These are phyloP conservation scores for Hordeum marinum DNA, from an alignment of 176 grass and related monocot genomes.

Conservation along the genomic window DNA sequence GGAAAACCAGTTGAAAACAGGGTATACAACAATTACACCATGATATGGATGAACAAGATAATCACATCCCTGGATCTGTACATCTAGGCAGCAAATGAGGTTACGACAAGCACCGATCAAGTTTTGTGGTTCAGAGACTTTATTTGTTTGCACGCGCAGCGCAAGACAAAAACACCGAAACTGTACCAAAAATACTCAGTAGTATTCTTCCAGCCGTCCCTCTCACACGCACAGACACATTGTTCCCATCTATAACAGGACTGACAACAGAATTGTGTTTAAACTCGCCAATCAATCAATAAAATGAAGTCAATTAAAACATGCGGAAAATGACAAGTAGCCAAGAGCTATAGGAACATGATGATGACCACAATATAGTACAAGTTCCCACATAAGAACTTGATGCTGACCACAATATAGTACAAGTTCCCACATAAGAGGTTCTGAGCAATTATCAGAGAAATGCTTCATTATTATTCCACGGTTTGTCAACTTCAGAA, in stretches of 20 bases:
- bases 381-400: background rate
- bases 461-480: conserved; percentile 40
- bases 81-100: too few species aligned
- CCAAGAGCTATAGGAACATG: background rate
- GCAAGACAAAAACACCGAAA: too few species aligned
- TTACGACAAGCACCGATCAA: too few species aligned
- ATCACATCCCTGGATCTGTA: too few species aligned
- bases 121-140: too few species aligned
- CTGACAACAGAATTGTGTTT: background rate
- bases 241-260: background rate
- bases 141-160: too few species aligned
- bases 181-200: too few species aligned
- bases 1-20: too few species aligned
- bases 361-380: background rate
- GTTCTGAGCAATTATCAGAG: background rate
- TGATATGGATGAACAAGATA: too few species aligned
- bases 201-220: too few species aligned
- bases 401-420: background rate
- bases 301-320: too few species aligned
- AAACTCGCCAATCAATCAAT: background rate
- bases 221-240: background rate
- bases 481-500: conserved; percentile 17
- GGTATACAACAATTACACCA: too few species aligned
- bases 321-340: background rate
- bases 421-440: background rate